These are phyloP conservation scores for Sarocladiaceae sp. DNA, from an alignment of 2,329 filamentous ascomycete genomes.

Conservation along the genomic window DNA sequence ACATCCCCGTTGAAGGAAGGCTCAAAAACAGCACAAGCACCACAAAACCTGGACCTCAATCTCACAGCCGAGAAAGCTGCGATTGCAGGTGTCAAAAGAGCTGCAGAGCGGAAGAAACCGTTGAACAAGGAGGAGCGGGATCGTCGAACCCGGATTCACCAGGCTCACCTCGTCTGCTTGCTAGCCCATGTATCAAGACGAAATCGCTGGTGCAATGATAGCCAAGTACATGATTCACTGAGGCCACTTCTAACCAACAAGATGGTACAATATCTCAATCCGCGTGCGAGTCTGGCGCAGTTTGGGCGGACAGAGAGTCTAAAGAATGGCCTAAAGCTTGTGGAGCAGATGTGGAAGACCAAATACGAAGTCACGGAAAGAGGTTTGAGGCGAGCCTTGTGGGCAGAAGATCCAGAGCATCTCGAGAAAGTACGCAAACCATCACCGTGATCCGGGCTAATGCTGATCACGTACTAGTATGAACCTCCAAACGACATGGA, in stretches of 20 bases:
- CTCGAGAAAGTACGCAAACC: slow-evolving; percentile 45
- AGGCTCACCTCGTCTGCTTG: slow-evolving; percentile 76
- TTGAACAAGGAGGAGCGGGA: slow-evolving; percentile 48
- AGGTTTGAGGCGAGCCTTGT: slow-evolving; percentile 64
- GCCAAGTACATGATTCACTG: slow-evolving; percentile 58
- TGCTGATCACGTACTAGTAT: slow-evolving; percentile 32
- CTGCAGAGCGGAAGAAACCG: slow-evolving; percentile 40
- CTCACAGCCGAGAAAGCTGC: slow-evolving; percentile 39
- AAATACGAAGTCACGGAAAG: slow-evolving; percentile 66
- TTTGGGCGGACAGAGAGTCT: slow-evolving; percentile 72
- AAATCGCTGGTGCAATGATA: slow-evolving; percentile 86
- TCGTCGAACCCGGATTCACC: slow-evolving; percentile 70
- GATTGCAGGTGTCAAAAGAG: slow-evolving; percentile 21
- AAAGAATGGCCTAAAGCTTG: slow-evolving; percentile 69
- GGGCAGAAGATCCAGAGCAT: slow-evolving; percentile 63
- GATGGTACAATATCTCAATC: slow-evolving; percentile 61
- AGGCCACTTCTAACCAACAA: slow-evolving; percentile 60
- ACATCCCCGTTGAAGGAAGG: slow-evolving; percentile 19
- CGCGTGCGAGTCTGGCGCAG: slow-evolving; percentile 60
- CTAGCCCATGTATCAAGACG: slow-evolving; percentile 69
- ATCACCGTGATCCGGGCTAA: not conserved
- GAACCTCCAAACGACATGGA: slow-evolving; percentile 58
- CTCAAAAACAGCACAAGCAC: slow-evolving; percentile 16
- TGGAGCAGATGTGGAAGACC: slow-evolving; percentile 58
- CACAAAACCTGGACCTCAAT: slow-evolving; percentile 43